A percentile compares a stretch with the other conserved stretches of the same genome.
phyloP scores from a whole-genome alignment of 192 early-diverging fungal genomes.

The Coemansia guatemalensis region DNA sequence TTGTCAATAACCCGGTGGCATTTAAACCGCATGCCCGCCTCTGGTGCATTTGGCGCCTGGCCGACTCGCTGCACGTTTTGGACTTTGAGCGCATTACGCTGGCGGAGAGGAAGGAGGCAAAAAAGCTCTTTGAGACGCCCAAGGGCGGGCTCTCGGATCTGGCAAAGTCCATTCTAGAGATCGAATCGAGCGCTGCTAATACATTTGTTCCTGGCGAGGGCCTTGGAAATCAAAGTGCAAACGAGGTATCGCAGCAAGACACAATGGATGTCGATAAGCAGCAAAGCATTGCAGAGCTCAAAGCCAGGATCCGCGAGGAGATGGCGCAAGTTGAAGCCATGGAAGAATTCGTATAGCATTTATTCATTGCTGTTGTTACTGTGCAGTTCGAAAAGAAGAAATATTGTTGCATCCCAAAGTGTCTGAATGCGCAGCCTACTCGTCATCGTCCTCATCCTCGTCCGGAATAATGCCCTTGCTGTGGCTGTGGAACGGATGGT shows the following conservation, averaged over 20 bases:
- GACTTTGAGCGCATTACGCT: slow-evolving; percentile 82
- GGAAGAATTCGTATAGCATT: slow-evolving; percentile 40
- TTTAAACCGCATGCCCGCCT: slow-evolving; percentile 79
- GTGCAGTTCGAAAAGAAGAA: slow-evolving; percentile 2
- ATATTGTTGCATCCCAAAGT: slow-evolving; percentile 1
- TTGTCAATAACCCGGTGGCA: slow-evolving; percentile 88
- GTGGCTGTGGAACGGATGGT: slow-evolving; percentile 71
- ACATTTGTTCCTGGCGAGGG: slow-evolving; percentile 90
- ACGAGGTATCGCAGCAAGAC: not conserved
- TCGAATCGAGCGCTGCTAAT: slow-evolving; percentile 55
- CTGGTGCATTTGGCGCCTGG: slow-evolving; percentile 81
- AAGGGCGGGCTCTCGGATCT: slow-evolving; percentile 65
- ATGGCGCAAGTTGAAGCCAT: slow-evolving; percentile 50
- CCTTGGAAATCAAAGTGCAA: slow-evolving; percentile 12
- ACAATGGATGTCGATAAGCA: slow-evolving; percentile 14
- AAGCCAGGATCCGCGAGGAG: slow-evolving; percentile 47
- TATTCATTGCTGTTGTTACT: not conserved
- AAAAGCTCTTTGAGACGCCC: slow-evolving; percentile 68
- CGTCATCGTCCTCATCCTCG: slow-evolving; percentile 20
- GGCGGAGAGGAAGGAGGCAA: slow-evolving; percentile 77
- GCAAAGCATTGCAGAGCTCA: slow-evolving; percentile 42
- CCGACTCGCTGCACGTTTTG: slow-evolving; percentile 68
- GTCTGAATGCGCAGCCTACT: slow-evolving; percentile 9
- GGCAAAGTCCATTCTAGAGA: slow-evolving; percentile 64
- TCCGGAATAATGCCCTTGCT: slow-evolving; percentile 45